phyloP scores from a whole-genome alignment of 2,329 filamentous ascomycete species.

The Coniochaeta hoffmannii region DNA sequence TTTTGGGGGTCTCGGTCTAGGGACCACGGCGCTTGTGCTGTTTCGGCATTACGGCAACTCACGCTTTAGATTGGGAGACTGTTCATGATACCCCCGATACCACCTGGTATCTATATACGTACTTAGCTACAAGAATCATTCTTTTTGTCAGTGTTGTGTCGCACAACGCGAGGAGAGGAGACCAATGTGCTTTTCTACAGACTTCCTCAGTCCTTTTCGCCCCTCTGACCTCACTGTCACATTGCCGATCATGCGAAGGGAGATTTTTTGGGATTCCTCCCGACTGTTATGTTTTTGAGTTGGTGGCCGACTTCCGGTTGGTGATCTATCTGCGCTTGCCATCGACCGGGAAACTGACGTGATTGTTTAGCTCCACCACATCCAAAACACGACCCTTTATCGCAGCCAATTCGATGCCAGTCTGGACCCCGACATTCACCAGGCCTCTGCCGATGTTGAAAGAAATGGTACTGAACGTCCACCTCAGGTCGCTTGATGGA shows the following conservation, averaged over 20 bases:
- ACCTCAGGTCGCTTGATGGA: not conserved
- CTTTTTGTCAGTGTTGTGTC: not conserved
- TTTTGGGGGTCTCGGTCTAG: not conserved
- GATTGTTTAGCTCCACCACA: not conserved
- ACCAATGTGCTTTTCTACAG: not conserved
- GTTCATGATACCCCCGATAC: constrained; percentile 1
- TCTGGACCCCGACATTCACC: not conserved
- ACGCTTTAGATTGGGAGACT: not conserved
- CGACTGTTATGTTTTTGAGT: not conserved
- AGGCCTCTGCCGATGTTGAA: not conserved
- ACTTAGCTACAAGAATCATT: not conserved
- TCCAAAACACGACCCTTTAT: not conserved
- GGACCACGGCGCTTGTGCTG: not conserved
- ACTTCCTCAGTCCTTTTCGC: not conserved
- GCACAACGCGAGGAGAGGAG: not conserved
- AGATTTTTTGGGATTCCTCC: not conserved
- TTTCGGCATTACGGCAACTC: not conserved
- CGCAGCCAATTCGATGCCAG: not conserved
- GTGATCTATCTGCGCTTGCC: not conserved
- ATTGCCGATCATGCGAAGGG: not conserved
- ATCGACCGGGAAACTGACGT: constrained; percentile 3
- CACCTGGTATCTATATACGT: not conserved
- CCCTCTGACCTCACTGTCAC: not conserved
- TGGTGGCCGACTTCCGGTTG: constrained; percentile 1
- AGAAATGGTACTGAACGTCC: not conserved